phyloP scores from a whole-genome alignment of 202 grass and related monocot species.

The Bolboschoenoplectus hybrid region DNA sequence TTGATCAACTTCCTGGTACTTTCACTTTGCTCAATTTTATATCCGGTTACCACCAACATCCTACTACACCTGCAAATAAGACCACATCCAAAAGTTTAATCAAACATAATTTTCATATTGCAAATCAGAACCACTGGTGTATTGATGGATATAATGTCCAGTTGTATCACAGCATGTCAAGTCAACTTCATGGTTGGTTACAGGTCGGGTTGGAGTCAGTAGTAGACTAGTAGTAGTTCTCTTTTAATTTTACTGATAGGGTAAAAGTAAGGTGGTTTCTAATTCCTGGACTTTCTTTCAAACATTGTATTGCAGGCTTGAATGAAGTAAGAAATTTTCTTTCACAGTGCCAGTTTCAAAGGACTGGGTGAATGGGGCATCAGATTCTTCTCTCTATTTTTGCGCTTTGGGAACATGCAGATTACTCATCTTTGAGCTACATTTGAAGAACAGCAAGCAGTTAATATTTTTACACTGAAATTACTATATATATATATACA shows the following conservation, averaged over 20 bases:
- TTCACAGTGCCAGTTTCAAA: conserved; percentile 56
- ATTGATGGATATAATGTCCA: conserved; percentile 14
- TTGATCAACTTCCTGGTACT: conserved; percentile 68
- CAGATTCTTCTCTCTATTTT: background rate
- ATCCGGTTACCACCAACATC: background rate
- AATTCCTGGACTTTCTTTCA: conserved; percentile 12
- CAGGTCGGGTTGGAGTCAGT: background rate
- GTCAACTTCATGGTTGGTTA: background rate
- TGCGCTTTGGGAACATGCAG: background rate
- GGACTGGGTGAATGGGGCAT: conserved; percentile 43
- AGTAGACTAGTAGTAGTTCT: background rate
- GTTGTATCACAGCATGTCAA: background rate
- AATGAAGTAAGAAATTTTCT: conserved; percentile 77
- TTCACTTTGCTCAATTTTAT: background rate
- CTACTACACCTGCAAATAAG: background rate
- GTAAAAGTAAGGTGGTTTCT: background rate
- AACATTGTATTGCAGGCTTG: conserved; percentile 52
- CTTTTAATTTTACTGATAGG: background rate
- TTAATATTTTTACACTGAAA: background rate
- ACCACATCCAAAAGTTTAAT: background rate
- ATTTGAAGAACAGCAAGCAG: background rate
- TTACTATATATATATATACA: background rate
- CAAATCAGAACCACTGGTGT: background rate
- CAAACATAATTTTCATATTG: background rate
- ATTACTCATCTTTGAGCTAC: background rate